Evolutionary conservation across 345 rosid genomes (phyloP).

Genomic region (Erucastrum elatum): DNA sequence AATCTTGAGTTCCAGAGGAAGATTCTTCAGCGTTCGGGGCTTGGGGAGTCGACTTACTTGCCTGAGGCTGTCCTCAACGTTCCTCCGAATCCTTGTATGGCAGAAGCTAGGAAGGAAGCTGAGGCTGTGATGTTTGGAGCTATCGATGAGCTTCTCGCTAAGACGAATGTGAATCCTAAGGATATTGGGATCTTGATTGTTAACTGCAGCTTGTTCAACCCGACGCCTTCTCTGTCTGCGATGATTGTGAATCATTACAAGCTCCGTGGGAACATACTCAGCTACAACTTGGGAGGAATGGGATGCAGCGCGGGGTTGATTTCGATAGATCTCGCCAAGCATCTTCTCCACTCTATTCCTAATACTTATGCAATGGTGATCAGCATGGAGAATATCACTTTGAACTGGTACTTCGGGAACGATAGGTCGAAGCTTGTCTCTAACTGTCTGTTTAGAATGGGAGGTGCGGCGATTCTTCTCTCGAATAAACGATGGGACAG

Average conservation of each 20-base stretch:
- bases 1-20: constrained; percentile 55
- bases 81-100: constrained; percentile 55
- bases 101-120: constrained; percentile 57
- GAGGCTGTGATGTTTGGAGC: constrained; percentile 64
- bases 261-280: constrained; percentile 57
- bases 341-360: constrained; percentile 50
- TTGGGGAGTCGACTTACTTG: constrained; percentile 59
- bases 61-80: constrained; percentile 54
- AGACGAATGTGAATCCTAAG: constrained; percentile 48
- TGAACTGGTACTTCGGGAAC: constrained; percentile 64
- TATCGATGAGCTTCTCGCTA: constrained; percentile 51
- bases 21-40: constrained; percentile 58
- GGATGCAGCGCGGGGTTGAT: constrained; percentile 68
- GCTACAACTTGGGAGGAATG: constrained; percentile 66
- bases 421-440: constrained; percentile 61
- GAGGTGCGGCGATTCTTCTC: constrained; percentile 58
- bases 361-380: constrained; percentile 57
- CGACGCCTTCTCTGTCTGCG: constrained; percentile 60
- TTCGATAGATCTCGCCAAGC: constrained; percentile 58
- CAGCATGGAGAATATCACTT: constrained; percentile 56
- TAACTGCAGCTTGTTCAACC: constrained; percentile 61
- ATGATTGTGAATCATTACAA: constrained; percentile 59
- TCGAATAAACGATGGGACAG: constrained; percentile 51
- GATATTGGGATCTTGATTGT: constrained; percentile 60
- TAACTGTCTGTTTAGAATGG: constrained; percentile 60